Evolutionary conservation across 2,329 filamentous ascomycete species (phyloP).

Genomic region (Zymoseptoria tritici): DNA sequence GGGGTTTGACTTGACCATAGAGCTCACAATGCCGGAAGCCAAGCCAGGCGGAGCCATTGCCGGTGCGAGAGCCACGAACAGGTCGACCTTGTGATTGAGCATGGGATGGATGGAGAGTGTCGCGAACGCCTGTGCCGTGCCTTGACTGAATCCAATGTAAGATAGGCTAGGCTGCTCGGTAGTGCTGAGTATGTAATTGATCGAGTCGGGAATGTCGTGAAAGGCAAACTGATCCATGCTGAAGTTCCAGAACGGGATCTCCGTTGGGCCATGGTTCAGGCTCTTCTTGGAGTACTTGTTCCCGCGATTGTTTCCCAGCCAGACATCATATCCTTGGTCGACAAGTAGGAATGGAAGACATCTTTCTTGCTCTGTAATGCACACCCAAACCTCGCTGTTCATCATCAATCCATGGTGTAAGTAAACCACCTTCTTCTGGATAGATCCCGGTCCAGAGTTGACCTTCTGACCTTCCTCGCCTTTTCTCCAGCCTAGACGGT

Average conservation of each 20-base stretch:
- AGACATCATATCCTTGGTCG: slow-evolving; percentile 90
- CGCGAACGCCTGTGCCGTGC: slow-evolving; percentile 93
- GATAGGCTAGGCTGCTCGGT: slow-evolving; percentile 79
- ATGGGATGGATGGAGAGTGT: slow-evolving; percentile 85
- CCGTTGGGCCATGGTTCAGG: slow-evolving; percentile 64
- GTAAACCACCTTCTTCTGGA: slow-evolving; percentile 81
- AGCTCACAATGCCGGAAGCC: slow-evolving; percentile 83
- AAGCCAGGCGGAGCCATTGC: slow-evolving; percentile 94
- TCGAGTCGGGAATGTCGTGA: slow-evolving; percentile 91
- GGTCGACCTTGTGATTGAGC: slow-evolving; percentile 86
- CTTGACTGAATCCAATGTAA: slow-evolving; percentile 95
- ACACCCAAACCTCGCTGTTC: slow-evolving; percentile 99
- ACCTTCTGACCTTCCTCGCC: slow-evolving; percentile 74
- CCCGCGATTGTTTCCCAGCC: slow-evolving; percentile 94
- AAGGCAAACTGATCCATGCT: slow-evolving; percentile 98
- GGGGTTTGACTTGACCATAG: slow-evolving; percentile 86
- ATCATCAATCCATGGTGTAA: slow-evolving; percentile 93
- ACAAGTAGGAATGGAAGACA: slow-evolving; percentile 84
- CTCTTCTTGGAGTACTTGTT: slow-evolving; percentile 99
- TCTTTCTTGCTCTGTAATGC: slow-evolving; percentile 75
- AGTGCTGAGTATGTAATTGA: slow-evolving; percentile 79
- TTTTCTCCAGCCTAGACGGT: slow-evolving; percentile 74
- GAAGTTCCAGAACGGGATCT: slow-evolving; percentile 86
- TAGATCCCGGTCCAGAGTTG: slow-evolving; percentile 60
- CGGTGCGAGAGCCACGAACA: slow-evolving; percentile 91